Base-by-base conservation (phyloP, 1,139 yeast species). In the Suhomyces atakaporum region DNA sequence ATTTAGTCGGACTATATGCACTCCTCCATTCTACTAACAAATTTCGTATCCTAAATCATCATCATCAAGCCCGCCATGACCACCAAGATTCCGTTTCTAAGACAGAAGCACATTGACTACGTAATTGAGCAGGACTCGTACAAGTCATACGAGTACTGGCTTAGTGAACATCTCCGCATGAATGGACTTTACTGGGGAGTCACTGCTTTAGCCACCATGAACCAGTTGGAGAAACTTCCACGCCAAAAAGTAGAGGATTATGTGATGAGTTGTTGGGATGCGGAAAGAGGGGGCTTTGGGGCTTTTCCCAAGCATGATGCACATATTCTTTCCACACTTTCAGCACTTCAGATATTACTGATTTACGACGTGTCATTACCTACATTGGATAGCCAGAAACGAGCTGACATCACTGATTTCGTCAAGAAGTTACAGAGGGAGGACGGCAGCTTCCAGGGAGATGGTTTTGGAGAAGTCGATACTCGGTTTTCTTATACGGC, bases 131-230 rank as follows among this genome's bases (percentile, higher is more conserved):
- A 69, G 33, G 73, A 70, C 48, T 62, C 69, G 6, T 56, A 65
- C 39, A 57, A 63, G 33, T 52, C 69, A 5, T 74, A 83, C 38
- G 94, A 85, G 50, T 90, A 88, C 60, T 89, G 96, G 94, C 63
- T 90, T 38, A 78, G 89, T 16, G 97, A 94, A 53, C 97, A 92
- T 58, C 70, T 92, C 36, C 73, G 97, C 27, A 64, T 92, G 72
- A 88, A 86, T 53, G 98, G 98, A 5, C 70, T 94, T 2, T 92
- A 94, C 58, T 92, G 99, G 99, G 98, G 97, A 0, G 67, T 88
- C 5, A 82, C 85, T 11, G 88, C 97, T 0, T 63, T 90, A 25
- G 76, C 77, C 34, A 62, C 84, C 7, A 57, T 90, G 65, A 72
- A 74, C 27, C 66, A 81, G 2, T 63, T 71, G 16, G 73, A 74